A percentile compares a stretch with the other conserved stretches of the same genome.
phyloP scores from a whole-genome alignment of 148 eudicot species.

The Spergularia bocconei region DNA sequence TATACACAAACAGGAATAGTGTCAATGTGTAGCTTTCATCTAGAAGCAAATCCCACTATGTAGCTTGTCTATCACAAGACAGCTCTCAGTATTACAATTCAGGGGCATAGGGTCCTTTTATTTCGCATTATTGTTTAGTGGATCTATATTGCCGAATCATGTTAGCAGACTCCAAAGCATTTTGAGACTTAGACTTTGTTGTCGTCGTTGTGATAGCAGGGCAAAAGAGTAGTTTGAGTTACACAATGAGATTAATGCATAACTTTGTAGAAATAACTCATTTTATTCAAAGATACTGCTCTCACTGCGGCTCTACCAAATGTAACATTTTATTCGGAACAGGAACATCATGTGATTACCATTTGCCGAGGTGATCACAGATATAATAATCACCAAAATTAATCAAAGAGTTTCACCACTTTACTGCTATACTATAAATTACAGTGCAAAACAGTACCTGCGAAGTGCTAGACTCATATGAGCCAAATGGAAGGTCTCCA shows the following conservation, averaged over 20 bases:
- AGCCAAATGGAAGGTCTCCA: constrained; percentile 91
- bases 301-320: too few relatives aligned
- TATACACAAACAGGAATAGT: not conserved
- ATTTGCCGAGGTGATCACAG: constrained; percentile 1
- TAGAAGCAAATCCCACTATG: not conserved
- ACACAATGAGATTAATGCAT: too few relatives aligned
- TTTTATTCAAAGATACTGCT: too few relatives aligned
- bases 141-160: too few relatives aligned
- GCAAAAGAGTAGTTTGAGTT: too few relatives aligned
- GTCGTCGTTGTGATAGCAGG: too few relatives aligned
- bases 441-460: constrained; percentile 45
- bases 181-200: too few relatives aligned
- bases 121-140: too few relatives aligned
- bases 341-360: too few relatives aligned
- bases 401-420: not conserved
- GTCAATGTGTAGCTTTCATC: not conserved
- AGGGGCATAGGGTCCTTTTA: not conserved
- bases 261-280: too few relatives aligned
- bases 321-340: too few relatives aligned
- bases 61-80: not conserved
- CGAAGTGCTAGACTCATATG: constrained; percentile 63
- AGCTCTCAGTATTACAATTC: not conserved
- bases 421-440: not conserved
- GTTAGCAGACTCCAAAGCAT: too few relatives aligned
- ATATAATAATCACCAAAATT: not conserved